Base-by-base conservation (phyloP, 2,329 filamentous ascomycete species). In the Myriosclerotinia scirpicola region DNA sequence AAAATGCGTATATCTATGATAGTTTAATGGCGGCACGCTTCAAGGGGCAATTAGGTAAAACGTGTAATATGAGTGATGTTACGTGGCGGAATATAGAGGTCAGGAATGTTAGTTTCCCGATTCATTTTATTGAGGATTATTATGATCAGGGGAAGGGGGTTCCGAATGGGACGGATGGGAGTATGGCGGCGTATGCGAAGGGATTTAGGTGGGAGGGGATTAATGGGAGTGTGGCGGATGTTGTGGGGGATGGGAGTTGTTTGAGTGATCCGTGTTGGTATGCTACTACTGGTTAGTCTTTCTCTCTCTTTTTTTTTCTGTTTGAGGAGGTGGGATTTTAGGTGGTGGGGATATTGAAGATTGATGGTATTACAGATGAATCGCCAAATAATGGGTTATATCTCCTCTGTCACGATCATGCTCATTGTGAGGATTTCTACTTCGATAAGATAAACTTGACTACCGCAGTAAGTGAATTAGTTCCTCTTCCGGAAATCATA, bases 51-150 rank as follows among this genome's bases (percentile, higher is more conserved):
- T 15, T 65, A 15, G 62, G 62, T 9, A 44, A 17, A 6, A 54
- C 64, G 4, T 61, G 64, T 22, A 46, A 61, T 26, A 9, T 65
- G 1, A 52, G 20, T 11, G 36, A 65, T 44, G 55, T 65, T 6
- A 65, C 54, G 8, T 65, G 48, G 55, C 40, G 38, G 42, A 53
- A 65, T n/a, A 60, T 65, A 15, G 46, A 53, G 36, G 55, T 65
- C 20, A 61, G 48, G 15, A 61, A 61, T 44, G 38, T 61, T 7
- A 61, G 64, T 6, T 61, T 34, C 54, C 55, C 64, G 5, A 61
- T 65, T 17, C 55, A 65, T 61, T 65, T 65, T 36, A 36, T 65
- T 5, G 64, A 36, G 48, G 38, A 61, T 53, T 65, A 65, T 34
- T 52, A 34, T 40, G 55, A 65, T 36, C 64, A 65, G 26, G 55